These are phyloP conservation scores for Diaporthe australafricana DNA, from an alignment of 2,329 filamentous ascomycete genomes.

Conservation along the genomic window DNA sequence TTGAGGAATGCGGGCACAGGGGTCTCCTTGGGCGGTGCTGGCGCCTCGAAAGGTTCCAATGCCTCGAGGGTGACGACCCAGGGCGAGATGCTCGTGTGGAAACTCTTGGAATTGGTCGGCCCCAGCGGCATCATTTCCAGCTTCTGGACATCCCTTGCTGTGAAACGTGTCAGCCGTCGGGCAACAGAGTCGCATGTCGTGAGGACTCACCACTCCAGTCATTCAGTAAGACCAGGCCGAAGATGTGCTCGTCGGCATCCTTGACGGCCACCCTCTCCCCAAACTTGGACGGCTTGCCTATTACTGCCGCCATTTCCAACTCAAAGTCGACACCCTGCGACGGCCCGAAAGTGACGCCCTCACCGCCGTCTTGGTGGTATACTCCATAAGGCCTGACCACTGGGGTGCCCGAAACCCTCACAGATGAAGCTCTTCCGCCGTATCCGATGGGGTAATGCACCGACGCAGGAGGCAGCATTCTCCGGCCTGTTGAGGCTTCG, in stretches of 20 bases:
- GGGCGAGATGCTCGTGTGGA: slow-evolving; percentile 69
- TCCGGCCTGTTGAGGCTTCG: slow-evolving; percentile 33
- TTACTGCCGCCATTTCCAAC: slow-evolving; percentile 57
- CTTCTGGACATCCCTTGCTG: slow-evolving; percentile 70
- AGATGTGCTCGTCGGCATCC: slow-evolving; percentile 69
- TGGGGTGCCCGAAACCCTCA: slow-evolving; percentile 60
- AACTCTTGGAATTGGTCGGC: slow-evolving; percentile 71
- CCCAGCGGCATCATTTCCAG: slow-evolving; percentile 72
- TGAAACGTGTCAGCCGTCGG: slow-evolving; percentile 33
- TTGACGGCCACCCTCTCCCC: slow-evolving; percentile 52
- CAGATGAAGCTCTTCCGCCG: slow-evolving; percentile 64
- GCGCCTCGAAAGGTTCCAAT: slow-evolving; percentile 67
- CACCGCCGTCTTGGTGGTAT: slow-evolving; percentile 44
- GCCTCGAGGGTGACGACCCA: slow-evolving; percentile 73
- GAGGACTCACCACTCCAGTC: slow-evolving; percentile 66
- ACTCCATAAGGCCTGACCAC: slow-evolving; percentile 61
- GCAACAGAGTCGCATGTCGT: slow-evolving; percentile 42
- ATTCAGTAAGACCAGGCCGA: slow-evolving; percentile 72
- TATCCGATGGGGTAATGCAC: slow-evolving; percentile 64
- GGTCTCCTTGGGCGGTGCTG: slow-evolving; percentile 40
- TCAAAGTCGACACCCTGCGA: slow-evolving; percentile 54
- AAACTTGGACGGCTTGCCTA: slow-evolving; percentile 54
- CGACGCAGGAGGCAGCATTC: slow-evolving; percentile 58
- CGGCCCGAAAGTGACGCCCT: slow-evolving; percentile 45
- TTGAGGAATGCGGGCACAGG: slow-evolving; percentile 47